phyloP scores from a whole-genome alignment of 352 stramenopile species.

The Phytophthora aleatoria region DNA sequence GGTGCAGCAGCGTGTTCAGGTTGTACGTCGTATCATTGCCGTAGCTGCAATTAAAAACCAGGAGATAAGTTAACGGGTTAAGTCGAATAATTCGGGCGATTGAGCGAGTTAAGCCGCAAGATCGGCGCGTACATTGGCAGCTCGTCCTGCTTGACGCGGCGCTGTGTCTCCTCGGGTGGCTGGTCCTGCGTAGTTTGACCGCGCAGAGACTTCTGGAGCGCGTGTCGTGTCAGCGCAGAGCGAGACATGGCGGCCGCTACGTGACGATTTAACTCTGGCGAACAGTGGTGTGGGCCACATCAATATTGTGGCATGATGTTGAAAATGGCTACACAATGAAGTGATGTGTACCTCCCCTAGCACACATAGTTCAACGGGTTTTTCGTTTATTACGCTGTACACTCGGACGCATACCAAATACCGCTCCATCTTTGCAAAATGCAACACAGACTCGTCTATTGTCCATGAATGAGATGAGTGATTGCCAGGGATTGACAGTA shows the following conservation, averaged over 20 bases:
- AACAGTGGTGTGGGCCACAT: not conserved
- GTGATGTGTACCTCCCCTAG: too few relatives aligned
- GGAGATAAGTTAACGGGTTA: not conserved
- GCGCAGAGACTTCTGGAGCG: slow-evolving; percentile 65
- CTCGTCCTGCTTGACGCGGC: slow-evolving; percentile 80
- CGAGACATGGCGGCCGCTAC: slow-evolving; percentile 58
- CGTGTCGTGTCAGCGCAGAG: slow-evolving; percentile 70
- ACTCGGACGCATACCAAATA: too few relatives aligned
- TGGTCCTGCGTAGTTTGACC: slow-evolving; percentile 35
- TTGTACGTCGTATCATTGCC: slow-evolving; percentile 95
- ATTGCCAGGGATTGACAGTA: too few relatives aligned
- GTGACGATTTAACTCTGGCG: not conserved
- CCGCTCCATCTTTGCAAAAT: too few relatives aligned
- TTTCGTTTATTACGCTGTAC: too few relatives aligned
- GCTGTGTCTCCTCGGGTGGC: slow-evolving; percentile 49
- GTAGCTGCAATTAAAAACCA: slow-evolving; percentile 41
- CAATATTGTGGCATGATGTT: too few relatives aligned
- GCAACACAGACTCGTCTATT: too few relatives aligned
- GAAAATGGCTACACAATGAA: not conserved
- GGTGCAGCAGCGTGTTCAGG: slow-evolving; percentile 95
- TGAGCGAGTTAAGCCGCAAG: not conserved
- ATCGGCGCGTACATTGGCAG: slow-evolving; percentile 66
- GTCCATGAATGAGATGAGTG: too few relatives aligned
- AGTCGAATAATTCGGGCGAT: not conserved
- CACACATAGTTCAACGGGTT: too few relatives aligned